phyloP scores from a whole-genome alignment of 306 rosid species.

The Pterocarpus macrocarpus region DNA sequence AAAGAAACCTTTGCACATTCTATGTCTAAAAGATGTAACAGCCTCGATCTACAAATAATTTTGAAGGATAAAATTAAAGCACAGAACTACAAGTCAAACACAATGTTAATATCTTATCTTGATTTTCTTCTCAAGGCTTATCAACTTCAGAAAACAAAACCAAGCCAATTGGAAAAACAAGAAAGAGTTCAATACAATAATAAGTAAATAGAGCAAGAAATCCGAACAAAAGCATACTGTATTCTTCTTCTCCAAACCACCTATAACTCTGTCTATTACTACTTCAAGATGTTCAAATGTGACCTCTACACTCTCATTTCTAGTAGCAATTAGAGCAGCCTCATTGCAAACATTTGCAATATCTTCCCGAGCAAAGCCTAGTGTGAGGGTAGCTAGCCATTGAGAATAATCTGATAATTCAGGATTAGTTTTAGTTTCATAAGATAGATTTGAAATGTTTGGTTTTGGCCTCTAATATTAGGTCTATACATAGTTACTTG shows the following conservation, averaged over 20 bases:
- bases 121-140: too few relatives aligned
- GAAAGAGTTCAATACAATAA: too few relatives aligned
- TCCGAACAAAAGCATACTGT: slow-evolving; percentile 53
- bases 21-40: too few relatives aligned
- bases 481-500: slow-evolving; percentile 80
- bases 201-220: neutral
- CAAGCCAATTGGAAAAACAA: too few relatives aligned
- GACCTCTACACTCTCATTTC: slow-evolving; percentile 65
- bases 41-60: too few relatives aligned
- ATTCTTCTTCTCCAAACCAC: slow-evolving; percentile 64
- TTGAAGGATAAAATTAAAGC: too few relatives aligned
- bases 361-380: slow-evolving; percentile 98
- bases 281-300: slow-evolving; percentile 16
- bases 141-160: too few relatives aligned
- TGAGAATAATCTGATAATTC: slow-evolving; percentile 83
- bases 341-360: slow-evolving; percentile 97
- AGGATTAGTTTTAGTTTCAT: slow-evolving; percentile 82
- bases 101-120: too few relatives aligned
- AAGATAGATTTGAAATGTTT: slow-evolving; percentile 85
- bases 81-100: too few relatives aligned
- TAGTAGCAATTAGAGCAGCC: slow-evolving; percentile 97
- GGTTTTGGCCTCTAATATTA: slow-evolving; percentile 87
- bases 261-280: too few relatives aligned
- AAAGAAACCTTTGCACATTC: too few relatives aligned
- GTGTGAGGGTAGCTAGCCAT: slow-evolving; percentile 93